Conservation (phyloP, 2,329 filamentous ascomycete species). For the Aureobasidium uvarum region DNA sequence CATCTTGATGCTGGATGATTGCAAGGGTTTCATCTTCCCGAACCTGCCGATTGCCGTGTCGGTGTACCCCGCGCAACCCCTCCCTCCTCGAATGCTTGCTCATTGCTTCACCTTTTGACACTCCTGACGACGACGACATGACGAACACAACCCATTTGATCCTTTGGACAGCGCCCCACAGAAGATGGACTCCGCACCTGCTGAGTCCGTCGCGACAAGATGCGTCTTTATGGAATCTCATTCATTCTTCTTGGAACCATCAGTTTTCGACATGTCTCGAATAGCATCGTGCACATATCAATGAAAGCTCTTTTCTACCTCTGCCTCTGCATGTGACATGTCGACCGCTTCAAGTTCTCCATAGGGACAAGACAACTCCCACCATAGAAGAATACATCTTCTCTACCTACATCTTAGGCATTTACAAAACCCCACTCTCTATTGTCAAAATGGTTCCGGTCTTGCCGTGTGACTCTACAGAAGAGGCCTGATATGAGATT, state of each 20-base stretch:
- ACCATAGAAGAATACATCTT: slow-evolving; percentile 33
- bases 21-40: neutral
- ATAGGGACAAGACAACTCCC: slow-evolving; percentile 33
- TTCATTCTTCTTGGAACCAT: neutral
- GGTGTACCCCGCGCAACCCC: neutral
- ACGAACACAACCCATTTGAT: neutral
- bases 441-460: no score
- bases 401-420: slow-evolving; percentile 36
- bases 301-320: neutral
- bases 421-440: slow-evolving; percentile 30
- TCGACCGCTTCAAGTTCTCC: neutral
- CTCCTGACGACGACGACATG: neutral
- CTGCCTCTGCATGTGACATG: neutral
- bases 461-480: no score
- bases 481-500: no score
- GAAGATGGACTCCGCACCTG: neutral
- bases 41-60: neutral
- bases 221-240: neutral
- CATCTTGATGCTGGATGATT: neutral
- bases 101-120: neutral
- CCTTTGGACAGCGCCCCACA: neutral
- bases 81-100: neutral
- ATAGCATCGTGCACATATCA: slow-evolving; percentile 7
- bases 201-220: neutral
- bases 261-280: neutral